Base-by-base conservation (phyloP, 441 rosid species). In the Eutrema salsugineum region DNA sequence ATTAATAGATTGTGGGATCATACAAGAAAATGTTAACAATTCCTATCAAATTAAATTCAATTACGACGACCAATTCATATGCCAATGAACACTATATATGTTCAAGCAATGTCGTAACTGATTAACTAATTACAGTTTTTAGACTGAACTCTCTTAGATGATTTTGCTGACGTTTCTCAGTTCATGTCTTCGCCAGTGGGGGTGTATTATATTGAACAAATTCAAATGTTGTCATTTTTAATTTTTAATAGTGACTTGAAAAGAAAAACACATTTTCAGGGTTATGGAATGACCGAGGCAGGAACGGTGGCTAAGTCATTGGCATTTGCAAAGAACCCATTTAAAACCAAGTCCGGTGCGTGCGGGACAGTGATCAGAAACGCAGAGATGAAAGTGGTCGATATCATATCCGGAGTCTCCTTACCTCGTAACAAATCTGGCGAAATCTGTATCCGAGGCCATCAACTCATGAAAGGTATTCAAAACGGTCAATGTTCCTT, bases 241-340 rank as follows among this genome's bases (percentile, higher is more conserved):
- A 1, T 2, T 22, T 22, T 22, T 22, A 22, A 4, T 22, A 22
- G 3, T 22, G 27, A 22, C 27, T 22, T 2, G 3, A 22, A 22
- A 22, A 22, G 3, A 22, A 24, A 40, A 24, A n/a, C 3, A 14
- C 16, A 0, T 11, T 38, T n/a, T 28, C 63, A 82, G 80, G 83
- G 80, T 8, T 82, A 82, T 56, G 86, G 86, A 24, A 82, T 82
- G 86, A 82, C 86, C 0, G 86, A 82, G 59, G 79, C 86, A 8
- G 86, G 83, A 24, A 77, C 82, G 15, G 80, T 82, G 27, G 75
- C 86, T 9, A 80, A 77, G 82, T 72, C 83, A 15, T 66, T 82
- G 48, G 64, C 80, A 28, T 82, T 82, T 70, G 86, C 86, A 0
- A 82, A 79, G 8, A 59, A 75, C 2, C 86, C 86, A 8, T 80